Conservation (phyloP, 345 rosid species). For the Gossypium longicalyx region DNA sequence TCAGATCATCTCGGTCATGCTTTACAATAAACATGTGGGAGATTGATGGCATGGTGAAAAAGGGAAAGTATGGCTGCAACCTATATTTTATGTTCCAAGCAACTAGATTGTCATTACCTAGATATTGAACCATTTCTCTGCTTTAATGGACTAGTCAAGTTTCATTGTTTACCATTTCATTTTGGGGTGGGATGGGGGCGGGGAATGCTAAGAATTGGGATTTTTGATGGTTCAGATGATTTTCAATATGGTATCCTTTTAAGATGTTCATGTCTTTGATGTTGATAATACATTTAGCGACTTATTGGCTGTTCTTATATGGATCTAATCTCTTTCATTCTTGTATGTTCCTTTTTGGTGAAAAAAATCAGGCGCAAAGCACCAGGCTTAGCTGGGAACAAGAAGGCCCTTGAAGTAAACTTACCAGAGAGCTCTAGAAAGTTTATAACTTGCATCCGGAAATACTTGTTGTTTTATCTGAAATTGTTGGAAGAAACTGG, state of each 20-base stretch:
- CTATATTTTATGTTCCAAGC: neutral
- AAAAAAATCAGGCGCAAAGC: conserved; percentile 63
- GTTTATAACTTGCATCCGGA: conserved; percentile 92
- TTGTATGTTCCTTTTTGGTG: conserved; percentile 12
- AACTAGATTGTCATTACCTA: conserved; percentile 3
- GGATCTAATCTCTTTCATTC: conserved; percentile 8
- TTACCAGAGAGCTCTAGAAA: conserved; percentile 95
- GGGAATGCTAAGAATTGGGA: neutral
- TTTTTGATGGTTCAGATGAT: neutral
- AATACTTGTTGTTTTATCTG: conserved; percentile 81
- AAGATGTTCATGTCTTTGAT: neutral
- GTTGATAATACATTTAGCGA: neutral
- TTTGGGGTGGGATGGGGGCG: neutral
- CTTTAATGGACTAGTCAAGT: neutral
- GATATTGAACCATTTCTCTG: neutral
- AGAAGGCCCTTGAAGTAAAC: conserved; percentile 82
- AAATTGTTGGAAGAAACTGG: conserved; percentile 84
- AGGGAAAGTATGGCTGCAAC: conserved; percentile 62
- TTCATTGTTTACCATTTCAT: neutral
- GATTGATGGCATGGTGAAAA: conserved; percentile 95
- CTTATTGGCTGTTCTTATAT: conserved; percentile 1
- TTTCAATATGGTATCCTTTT: neutral
- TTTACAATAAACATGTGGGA: conserved; percentile 99
- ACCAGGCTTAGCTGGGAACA: conserved; percentile 73
- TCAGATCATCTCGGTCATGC: conserved; percentile 84